Evolutionary conservation across 768 basidiomycete genomes (phyloP).

Genomic region (Phylloporus rhodoxanthus): DNA sequence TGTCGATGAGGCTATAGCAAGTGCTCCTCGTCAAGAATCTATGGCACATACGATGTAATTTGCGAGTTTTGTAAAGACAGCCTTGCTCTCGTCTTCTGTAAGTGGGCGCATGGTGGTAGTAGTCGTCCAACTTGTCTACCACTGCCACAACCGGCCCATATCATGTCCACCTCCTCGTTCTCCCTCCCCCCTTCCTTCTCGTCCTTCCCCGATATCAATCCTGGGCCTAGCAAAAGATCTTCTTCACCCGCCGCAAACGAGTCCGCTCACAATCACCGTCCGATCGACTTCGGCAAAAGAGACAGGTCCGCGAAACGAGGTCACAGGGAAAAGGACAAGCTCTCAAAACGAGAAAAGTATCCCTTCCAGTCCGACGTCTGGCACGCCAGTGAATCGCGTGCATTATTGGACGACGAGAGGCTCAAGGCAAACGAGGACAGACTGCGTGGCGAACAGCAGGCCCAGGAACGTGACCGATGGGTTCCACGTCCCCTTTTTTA

Average conservation of each 20-base stretch:
- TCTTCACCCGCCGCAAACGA: conserved; percentile 16
- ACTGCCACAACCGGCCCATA: conserved; percentile 4
- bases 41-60: conserved; percentile 79
- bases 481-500: conserved; percentile 41
- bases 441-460: conserved; percentile 17
- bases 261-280: conserved; percentile 8
- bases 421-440: conserved; percentile 33
- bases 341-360: conserved; percentile 28
- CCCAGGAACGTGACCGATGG: conserved; percentile 19
- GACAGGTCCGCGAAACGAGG: conserved; percentile 20
- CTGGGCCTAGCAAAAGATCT: conserved; percentile 33
- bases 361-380: conserved; percentile 23
- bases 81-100: conserved; percentile 95
- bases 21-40: not conserved
- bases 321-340: conserved; percentile 29
- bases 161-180: conserved; percentile 52
- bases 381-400: conserved; percentile 14
- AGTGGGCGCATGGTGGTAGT: conserved; percentile 75
- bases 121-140: not conserved
- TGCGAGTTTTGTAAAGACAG: conserved; percentile 92
- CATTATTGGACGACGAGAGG: conserved; percentile 27
- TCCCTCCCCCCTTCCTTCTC: conserved; percentile 61
- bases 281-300: conserved; percentile 11
- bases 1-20: conserved; percentile 25
- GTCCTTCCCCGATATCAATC: conserved; percentile 62